Base-by-base conservation (phyloP, 2,329 filamentous ascomycete genomes). In the Curvularia sp. region DNA sequence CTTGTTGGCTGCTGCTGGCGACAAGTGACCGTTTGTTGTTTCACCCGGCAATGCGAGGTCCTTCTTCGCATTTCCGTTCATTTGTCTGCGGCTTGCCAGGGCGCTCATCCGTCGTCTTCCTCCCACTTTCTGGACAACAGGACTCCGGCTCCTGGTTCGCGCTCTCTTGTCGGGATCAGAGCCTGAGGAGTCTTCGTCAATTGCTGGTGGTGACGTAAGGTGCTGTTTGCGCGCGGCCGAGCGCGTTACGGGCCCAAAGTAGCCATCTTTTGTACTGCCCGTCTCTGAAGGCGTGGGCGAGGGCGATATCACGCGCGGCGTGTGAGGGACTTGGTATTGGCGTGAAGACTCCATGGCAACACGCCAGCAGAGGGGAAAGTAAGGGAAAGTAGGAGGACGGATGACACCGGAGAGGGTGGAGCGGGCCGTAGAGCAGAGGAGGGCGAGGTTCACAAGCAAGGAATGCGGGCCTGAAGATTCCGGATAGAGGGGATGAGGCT, bases 271-370 rank as follows among this genome's bases (percentile, higher is more conserved):
- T 22, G 63, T 84, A 65, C 83, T 83, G 28, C 65, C 68, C 42
- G 73, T 73, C 58, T 80, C 78, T 22, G 74, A 77, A 68, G 82
- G 82, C 31, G 75, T 75, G 41, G 93, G 93, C 55, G 92, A 95
- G 41, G 93, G 93, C 12, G 92, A 96, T 68, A 95, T 96, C 67
- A 97, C 91, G 72, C 92, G 89, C 71, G 93, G 93, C 56, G 90
- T 95, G 57, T 85, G 85, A 57, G 93, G 93, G 57, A 95, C 82
- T 67, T 82, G 81, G 63, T 85, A 81, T 69, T 81, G 80, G 48
- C 81, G 79, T 75, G 85, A 84, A 44, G 77, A 67, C 58, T 76
- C 72, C 68, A 81, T 81, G 60, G 74, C 73, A 53, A 68, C 65
- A 53, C 70, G 74, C 71, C 72, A 77, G 63, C 74, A 77, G 57